phyloP scores from a whole-genome alignment of 1,284 basidiomycete species.

The Sporisorium iseilematis-ciliati region DNA sequence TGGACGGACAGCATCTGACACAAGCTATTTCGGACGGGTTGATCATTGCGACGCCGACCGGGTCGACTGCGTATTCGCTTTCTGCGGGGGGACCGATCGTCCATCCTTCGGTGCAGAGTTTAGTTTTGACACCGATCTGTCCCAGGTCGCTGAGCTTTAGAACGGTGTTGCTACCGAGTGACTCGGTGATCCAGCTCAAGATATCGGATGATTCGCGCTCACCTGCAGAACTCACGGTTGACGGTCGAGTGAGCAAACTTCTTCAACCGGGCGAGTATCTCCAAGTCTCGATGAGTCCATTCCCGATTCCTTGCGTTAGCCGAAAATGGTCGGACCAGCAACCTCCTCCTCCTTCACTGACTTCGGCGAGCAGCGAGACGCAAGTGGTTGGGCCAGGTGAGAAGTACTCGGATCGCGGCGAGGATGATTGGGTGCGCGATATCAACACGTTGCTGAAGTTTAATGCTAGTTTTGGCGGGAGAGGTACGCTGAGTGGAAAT shows the following conservation, averaged over 20 bases:
- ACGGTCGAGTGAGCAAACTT: slow-evolving; percentile 85
- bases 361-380: background rate
- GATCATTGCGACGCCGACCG: slow-evolving; percentile 94
- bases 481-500: slow-evolving; percentile 57
- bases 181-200: slow-evolving; percentile 85
- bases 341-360: background rate
- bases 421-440: slow-evolving; percentile 94
- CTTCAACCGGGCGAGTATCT: slow-evolving; percentile 86
- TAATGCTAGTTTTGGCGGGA: slow-evolving; percentile 66
- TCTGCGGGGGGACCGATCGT: slow-evolving; percentile 96
- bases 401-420: slow-evolving; percentile 74
- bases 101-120: slow-evolving; percentile 88
- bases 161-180: slow-evolving; percentile 86
- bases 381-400: slow-evolving; percentile 28
- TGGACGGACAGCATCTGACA: slow-evolving; percentile 94
- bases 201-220: slow-evolving; percentile 86
- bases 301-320: slow-evolving; percentile 83
- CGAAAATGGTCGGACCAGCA: slow-evolving; percentile 26
- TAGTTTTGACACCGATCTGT: slow-evolving; percentile 93
- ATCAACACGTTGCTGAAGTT: slow-evolving; percentile 77
- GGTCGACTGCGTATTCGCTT: slow-evolving; percentile 95
- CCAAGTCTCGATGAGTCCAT: slow-evolving; percentile 84
- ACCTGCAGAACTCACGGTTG: slow-evolving; percentile 89
- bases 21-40: slow-evolving; percentile 95
- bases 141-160: slow-evolving; percentile 92